Conservation (phyloP, 2,329 filamentous ascomycete species). For the Bipolaris oryzae region DNA sequence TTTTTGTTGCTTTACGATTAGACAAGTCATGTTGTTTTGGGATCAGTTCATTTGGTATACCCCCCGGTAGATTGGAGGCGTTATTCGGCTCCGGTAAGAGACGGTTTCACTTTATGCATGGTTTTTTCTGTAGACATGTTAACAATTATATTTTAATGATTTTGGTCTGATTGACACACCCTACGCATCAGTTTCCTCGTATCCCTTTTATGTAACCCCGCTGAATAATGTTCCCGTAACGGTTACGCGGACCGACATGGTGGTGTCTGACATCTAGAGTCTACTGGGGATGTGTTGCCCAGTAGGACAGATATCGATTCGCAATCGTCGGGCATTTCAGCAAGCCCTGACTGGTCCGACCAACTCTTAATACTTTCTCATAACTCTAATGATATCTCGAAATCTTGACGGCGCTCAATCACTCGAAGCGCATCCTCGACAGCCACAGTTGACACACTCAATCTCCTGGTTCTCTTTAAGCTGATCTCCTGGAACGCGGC, state of each 20-base stretch:
- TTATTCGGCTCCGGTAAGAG: slow-evolving; percentile 12
- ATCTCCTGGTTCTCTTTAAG: slow-evolving; percentile 89
- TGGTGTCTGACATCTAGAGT: neutral
- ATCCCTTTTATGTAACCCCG: neutral
- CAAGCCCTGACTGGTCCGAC: neutral
- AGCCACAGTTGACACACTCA: slow-evolving; percentile 94
- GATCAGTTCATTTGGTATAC: slow-evolving; percentile 28
- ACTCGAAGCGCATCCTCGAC: slow-evolving; percentile 84
- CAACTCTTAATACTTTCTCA: neutral
- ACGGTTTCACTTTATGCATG: slow-evolving; percentile 15
- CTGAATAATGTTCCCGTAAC: neutral
- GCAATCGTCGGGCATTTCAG: neutral
- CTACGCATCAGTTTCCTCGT: slow-evolving; percentile 9
- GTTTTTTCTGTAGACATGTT: slow-evolving; percentile 35
- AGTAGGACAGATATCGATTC: neutral
- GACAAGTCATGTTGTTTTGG: neutral
- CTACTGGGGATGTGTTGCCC: neutral
- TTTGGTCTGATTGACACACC: slow-evolving; percentile 28
- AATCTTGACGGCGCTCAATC: slow-evolving; percentile 61
- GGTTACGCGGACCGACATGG: neutral
- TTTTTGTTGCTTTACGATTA: slow-evolving; percentile 8
- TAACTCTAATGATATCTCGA: neutral
- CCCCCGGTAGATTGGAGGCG: slow-evolving; percentile 12
- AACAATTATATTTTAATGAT: slow-evolving; percentile 26
- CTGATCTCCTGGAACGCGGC: slow-evolving; percentile 86